phyloP scores from a whole-genome alignment of 768 basidiomycete species.

The Leccinum pellstonianum region DNA sequence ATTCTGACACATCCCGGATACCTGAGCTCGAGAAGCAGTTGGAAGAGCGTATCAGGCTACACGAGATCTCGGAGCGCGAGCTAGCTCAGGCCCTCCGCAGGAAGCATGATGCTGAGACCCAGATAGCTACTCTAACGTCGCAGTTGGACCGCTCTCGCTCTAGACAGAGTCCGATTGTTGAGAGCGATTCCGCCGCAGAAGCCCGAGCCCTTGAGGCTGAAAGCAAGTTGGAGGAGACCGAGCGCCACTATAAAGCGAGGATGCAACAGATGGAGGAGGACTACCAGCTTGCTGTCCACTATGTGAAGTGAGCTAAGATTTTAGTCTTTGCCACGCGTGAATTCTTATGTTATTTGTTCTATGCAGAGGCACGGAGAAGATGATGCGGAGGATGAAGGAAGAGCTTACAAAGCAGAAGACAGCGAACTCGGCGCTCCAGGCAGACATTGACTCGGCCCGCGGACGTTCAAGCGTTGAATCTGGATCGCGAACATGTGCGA shows the following conservation, averaged over 20 bases:
- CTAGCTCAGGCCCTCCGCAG: slow-evolving; percentile 62
- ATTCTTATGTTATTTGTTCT: slow-evolving; percentile 17
- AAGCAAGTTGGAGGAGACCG: slow-evolving; percentile 74
- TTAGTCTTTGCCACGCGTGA: slow-evolving; percentile 10
- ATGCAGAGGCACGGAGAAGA: slow-evolving; percentile 90
- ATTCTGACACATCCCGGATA: slow-evolving; percentile 42
- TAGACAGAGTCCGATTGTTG: slow-evolving; percentile 50
- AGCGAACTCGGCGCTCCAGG: slow-evolving; percentile 73
- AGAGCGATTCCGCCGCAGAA: slow-evolving; percentile 37
- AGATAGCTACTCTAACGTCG: slow-evolving; percentile 58
- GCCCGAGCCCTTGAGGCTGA: slow-evolving; percentile 67
- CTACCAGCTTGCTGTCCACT: slow-evolving; percentile 94
- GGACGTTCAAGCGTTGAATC: slow-evolving; percentile 55
- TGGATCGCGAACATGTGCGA: slow-evolving; percentile 51
- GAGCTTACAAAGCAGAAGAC: slow-evolving; percentile 91
- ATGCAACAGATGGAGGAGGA: slow-evolving; percentile 92
- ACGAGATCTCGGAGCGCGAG: slow-evolving; percentile 77
- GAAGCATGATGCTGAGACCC: slow-evolving; percentile 73
- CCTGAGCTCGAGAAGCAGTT: slow-evolving; percentile 78
- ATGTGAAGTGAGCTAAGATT: slow-evolving; percentile 77
- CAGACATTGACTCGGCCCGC: slow-evolving; percentile 76
- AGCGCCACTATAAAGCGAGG: slow-evolving; percentile 72
- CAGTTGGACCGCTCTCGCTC: slow-evolving; percentile 68
- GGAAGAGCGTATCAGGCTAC: slow-evolving; percentile 65
- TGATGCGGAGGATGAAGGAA: slow-evolving; percentile 95